A percentile compares a stretch with the other conserved stretches of the same genome.
Conservation (phyloP, 1,139 yeast genomes). For the Suhomyces guaymorum region DNA sequence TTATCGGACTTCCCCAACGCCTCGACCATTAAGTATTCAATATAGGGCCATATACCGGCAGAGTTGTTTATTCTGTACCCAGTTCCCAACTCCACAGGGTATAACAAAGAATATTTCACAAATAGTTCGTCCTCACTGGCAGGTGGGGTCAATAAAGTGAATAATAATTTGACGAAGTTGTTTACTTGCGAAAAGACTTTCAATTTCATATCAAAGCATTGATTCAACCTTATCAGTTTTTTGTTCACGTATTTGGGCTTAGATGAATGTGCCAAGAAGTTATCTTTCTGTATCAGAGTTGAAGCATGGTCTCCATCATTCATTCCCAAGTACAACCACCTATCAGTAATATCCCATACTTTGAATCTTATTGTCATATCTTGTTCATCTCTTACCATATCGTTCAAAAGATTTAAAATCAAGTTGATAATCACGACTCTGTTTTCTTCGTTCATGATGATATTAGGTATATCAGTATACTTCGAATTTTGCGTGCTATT, state of each 20-base stretch:
- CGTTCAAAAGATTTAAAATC: conserved; percentile 45
- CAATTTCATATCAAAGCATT: conserved; percentile 36
- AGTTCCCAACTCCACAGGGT: conserved; percentile 65
- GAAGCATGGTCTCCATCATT: conserved; percentile 14
- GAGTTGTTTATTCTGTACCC: conserved; percentile 51
- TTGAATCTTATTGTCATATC: conserved; percentile 39
- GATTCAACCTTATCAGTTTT: conserved; percentile 33
- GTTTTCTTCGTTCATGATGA: conserved; percentile 37
- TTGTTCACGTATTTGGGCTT: conserved; percentile 25
- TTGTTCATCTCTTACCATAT: conserved; percentile 44
- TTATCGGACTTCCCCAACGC: conserved; percentile 52
- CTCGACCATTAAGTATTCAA: conserved; percentile 69
- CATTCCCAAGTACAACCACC: conserved; percentile 62
- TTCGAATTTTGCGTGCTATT: conserved; percentile 18
- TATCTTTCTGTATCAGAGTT: conserved; percentile 6
- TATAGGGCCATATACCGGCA: conserved; percentile 77
- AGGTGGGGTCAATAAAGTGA: conserved; percentile 31
- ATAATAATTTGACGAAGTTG: conserved; percentile 61
- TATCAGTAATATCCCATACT: conserved; percentile 72
- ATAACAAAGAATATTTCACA: conserved; percentile 48
- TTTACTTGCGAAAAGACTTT: conserved; percentile 53
- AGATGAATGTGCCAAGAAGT: conserved; percentile 14
- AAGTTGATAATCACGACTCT: conserved; percentile 39
- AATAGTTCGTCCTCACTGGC: conserved; percentile 30
- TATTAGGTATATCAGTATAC: conserved; percentile 27